Conservation (phyloP, 164 flowering plant genomes). For the Taxillus chinensis region DNA sequence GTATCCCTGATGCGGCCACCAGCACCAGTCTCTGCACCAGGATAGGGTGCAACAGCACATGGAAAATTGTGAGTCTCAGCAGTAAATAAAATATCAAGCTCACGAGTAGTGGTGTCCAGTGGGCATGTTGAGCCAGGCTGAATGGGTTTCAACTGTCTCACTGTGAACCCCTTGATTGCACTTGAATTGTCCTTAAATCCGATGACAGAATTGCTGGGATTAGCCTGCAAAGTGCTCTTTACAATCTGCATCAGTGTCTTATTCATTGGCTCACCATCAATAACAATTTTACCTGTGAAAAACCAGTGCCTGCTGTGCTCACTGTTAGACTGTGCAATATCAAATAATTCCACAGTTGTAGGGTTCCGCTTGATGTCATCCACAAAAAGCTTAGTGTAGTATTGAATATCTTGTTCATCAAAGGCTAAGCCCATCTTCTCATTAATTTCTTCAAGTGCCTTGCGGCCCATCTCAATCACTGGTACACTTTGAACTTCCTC, state of each 20-base stretch:
- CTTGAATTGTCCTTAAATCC: constrained; percentile 97
- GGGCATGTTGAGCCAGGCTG: constrained; percentile 61
- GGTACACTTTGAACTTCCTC: constrained; percentile 64
- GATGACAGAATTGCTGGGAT: constrained; percentile 86
- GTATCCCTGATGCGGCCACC: constrained; percentile 97
- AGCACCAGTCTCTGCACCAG: constrained; percentile 96
- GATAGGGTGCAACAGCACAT: constrained; percentile 96
- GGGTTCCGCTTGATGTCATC: constrained; percentile 85
- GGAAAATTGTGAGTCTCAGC: constrained; percentile 99
- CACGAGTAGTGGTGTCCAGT: constrained; percentile 23
- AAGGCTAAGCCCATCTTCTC: constrained; percentile 85
- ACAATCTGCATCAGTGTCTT: constrained; percentile 87
- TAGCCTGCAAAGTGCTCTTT: constrained; percentile 77
- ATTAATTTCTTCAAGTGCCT: constrained; percentile 85
- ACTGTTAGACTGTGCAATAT: constrained; percentile 94
- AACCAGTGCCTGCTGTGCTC: constrained; percentile 97
- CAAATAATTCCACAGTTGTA: constrained; percentile 86
- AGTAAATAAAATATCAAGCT: constrained; percentile 80
- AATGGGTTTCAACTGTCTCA: constrained; percentile 50
- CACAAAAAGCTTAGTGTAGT: constrained; percentile 67
- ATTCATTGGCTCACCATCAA: constrained; percentile 63
- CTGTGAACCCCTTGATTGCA: constrained; percentile 77
- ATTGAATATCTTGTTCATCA: constrained; percentile 88
- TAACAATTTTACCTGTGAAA: constrained; percentile 76
- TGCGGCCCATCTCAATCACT: constrained; percentile 71